Base-by-base conservation (phyloP, 176 grass and related monocot species). In the Zoysia japonica region DNA sequence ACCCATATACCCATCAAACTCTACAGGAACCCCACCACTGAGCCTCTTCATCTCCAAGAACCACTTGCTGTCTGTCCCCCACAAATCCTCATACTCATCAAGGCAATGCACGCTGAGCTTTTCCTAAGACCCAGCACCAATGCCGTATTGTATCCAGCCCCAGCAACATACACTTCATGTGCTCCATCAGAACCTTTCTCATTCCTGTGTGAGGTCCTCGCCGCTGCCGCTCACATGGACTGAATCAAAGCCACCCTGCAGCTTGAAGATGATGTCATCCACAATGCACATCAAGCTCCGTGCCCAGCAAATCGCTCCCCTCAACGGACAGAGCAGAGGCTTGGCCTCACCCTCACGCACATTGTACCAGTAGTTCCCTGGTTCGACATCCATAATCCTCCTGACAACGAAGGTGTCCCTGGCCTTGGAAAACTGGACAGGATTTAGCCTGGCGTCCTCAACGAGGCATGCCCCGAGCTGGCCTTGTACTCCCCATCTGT, bases 1-100 rank as follows among this genome's bases (percentile, higher is more conserved):
- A 11, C 72, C 85, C 94, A 97, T 93, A 80, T 93, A 97, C 8
- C 89, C 85, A 61, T 97, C 91, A 51, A 97, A 93, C 66, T 93
- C 85, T 72, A 97, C 85, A 0, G 89, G 80, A 45, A 97, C 59
- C 6, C 94, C 91, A 14, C 84, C 90, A 62, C 91, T 97, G 73
- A 97, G 75, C 53, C 82, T 86, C 84, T 77, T 93, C 75, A 71
- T 93, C 79, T 93, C 94, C 77, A 88, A 70, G 44, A 88, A 91
- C 89, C 94, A 93, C 41, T 86, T 86, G 66, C 76, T 97, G 60
- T 86, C 86, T 47, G 76, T 79, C 12, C 42, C 84, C 91, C 91
- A 97, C 65, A 93, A 71, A 15, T 88, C 87, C 87, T 84, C 88
- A 63, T 75, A 93, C 45, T 87, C 94, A 74, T 89, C 84, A 10